Conservation (phyloP, 768 basidiomycete species). For the Suillus discolor region DNA sequence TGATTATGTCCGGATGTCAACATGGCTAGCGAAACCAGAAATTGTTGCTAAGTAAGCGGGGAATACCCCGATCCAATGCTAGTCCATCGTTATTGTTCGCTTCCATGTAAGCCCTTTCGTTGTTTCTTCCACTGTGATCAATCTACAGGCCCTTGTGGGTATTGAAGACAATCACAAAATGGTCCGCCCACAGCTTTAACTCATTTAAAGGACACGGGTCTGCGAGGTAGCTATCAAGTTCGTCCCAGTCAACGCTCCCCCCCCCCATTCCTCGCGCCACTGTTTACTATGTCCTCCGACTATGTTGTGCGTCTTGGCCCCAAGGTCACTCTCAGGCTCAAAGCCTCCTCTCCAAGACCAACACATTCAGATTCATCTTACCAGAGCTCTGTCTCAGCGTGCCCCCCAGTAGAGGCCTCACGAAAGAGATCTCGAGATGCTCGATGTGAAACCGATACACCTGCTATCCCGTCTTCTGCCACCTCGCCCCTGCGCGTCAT, state of each 20-base stretch:
- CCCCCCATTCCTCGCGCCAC: neutral
- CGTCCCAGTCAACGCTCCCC: neutral
- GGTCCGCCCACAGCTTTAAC: neutral
- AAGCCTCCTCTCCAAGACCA: neutral
- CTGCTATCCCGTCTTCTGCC: neutral
- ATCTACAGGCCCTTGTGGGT: neutral
- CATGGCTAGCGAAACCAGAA: too few species aligned
- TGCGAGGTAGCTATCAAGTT: neutral
- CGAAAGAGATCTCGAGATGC: slow-evolving; percentile 1
- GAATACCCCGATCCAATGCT: too few species aligned
- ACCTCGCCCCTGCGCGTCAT: neutral
- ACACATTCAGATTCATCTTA: neutral
- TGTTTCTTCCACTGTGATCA: neutral
- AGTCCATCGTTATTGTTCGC: neutral
- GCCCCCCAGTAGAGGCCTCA: neutral
- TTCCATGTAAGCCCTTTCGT: neutral
- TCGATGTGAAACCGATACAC: neutral
- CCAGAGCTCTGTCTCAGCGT: neutral
- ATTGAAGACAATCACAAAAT: neutral
- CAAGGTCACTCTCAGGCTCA: neutral
- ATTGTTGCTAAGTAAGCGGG: too few species aligned
- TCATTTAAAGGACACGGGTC: neutral
- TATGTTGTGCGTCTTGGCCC: neutral
- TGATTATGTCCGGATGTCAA: too few species aligned
- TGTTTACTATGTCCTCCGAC: neutral